phyloP scores from a whole-genome alignment of 495 filamentous ascomycete species.

The Podospora bellae-mahoneyi region DNA sequence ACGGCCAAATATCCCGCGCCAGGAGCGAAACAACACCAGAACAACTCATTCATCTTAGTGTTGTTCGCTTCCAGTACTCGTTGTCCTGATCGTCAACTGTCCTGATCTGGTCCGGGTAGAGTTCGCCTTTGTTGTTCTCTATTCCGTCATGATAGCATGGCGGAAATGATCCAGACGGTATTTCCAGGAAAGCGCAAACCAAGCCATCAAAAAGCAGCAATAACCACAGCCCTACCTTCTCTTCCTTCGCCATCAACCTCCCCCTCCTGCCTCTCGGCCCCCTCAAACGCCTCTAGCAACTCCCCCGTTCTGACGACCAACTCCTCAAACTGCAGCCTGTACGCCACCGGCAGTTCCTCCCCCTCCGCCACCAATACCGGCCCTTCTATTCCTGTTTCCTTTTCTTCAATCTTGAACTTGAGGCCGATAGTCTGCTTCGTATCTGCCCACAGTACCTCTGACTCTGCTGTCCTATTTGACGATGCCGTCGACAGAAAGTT shows the following conservation, averaged over 20 bases:
- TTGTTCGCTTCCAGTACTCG: constrained; percentile 3
- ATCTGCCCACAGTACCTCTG: constrained; percentile 57
- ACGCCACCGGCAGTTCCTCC: constrained; percentile 57
- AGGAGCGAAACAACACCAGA: constrained; percentile 14
- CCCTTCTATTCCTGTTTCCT: constrained; percentile 31
- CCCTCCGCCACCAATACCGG: constrained; percentile 49
- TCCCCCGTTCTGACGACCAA: constrained; percentile 57
- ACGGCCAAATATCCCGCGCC: not conserved
- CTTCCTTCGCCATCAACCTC: constrained; percentile 20
- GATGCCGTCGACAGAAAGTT: constrained; percentile 58
- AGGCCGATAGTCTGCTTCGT: constrained; percentile 53
- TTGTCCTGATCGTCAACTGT: not conserved
- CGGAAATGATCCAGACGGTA: no score
- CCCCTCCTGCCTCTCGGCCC: constrained; percentile 49
- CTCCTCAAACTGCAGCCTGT: constrained; percentile 61
- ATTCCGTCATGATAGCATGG: no score
- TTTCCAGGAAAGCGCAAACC: not conserved
- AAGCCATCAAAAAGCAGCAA: constrained; percentile 44
- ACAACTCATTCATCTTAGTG: not conserved
- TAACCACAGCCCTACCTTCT: constrained; percentile 58
- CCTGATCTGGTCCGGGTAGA: not conserved
- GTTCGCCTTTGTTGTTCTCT: not conserved
- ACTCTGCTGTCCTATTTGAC: constrained; percentile 6
- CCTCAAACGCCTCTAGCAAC: constrained; percentile 57
- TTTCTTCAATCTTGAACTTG: constrained; percentile 48